A percentile compares a stretch with the other conserved stretches of the same genome.
Evolutionary conservation across 1,284 basidiomycete genomes (phyloP).

Genomic region (Rhizopogon parksii): DNA sequence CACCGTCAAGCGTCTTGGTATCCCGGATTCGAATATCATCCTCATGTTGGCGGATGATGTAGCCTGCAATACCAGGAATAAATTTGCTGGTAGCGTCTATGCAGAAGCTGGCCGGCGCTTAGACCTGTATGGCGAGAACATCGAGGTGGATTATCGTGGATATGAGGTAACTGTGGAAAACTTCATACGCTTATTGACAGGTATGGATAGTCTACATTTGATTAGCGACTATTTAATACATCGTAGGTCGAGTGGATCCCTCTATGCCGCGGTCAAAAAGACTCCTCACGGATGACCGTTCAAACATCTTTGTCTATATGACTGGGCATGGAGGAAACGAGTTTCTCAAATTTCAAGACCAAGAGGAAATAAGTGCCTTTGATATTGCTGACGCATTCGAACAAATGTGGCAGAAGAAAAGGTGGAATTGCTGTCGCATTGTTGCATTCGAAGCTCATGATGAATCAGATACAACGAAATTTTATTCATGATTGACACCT

Average conservation of each 20-base stretch:
- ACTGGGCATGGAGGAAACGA: conserved; percentile 97
- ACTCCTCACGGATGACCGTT: conserved; percentile 84
- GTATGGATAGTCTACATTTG: conserved; percentile 34
- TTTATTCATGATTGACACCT: conserved; percentile 98
- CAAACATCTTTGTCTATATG: conserved; percentile 97
- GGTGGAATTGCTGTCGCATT: conserved; percentile 39
- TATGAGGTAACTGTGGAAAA: conserved; percentile 98
- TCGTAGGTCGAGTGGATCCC: conserved; percentile 60
- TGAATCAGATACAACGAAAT: conserved; percentile 84
- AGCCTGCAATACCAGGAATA: conserved; percentile 90
- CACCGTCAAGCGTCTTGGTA: conserved; percentile 95
- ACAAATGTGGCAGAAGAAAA: conserved; percentile 96
- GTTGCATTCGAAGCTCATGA: background rate
- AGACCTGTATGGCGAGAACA: conserved; percentile 93
- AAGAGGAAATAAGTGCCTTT: conserved; percentile 94
- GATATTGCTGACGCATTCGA: conserved; percentile 96
- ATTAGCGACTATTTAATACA: background rate
- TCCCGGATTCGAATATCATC: conserved; percentile 97
- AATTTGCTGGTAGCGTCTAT: conserved; percentile 88
- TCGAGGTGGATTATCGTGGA: conserved; percentile 97
- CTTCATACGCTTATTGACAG: conserved; percentile 86
- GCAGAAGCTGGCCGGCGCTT: conserved; percentile 72
- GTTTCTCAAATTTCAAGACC: conserved; percentile 98
- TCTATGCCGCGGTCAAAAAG: conserved; percentile 88
- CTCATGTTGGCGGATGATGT: conserved; percentile 98